These are phyloP conservation scores for Discostella stelligeroides DNA, from an alignment of 108 stramenopile species.

Conservation along the genomic window DNA sequence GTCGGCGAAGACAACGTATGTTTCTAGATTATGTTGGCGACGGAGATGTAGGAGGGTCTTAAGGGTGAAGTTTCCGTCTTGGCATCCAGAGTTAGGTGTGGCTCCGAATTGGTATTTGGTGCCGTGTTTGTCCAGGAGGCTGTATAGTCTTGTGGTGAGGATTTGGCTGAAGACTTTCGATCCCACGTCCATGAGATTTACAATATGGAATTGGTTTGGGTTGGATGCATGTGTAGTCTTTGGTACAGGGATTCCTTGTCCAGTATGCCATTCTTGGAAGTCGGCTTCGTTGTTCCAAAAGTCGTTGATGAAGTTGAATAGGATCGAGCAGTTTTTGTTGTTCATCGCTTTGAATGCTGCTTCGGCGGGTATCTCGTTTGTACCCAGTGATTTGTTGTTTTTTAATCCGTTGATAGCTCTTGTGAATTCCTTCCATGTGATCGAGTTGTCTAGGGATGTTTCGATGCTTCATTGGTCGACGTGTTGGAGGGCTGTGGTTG, in stretches of 20 bases:
- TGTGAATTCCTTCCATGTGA: neutral
- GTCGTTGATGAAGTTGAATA: neutral
- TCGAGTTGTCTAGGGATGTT: neutral
- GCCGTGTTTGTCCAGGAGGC: neutral
- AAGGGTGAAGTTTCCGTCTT: slow-evolving; percentile 8
- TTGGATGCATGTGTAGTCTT: slow-evolving; percentile 1
- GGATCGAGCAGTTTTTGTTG: neutral
- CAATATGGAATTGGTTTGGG: slow-evolving; percentile 15
- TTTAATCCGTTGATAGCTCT: neutral
- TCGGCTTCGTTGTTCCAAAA: slow-evolving; percentile 8
- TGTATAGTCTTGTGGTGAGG: neutral
- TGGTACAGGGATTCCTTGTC: neutral
- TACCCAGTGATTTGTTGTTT: slow-evolving; percentile 17
- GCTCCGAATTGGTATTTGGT: slow-evolving; percentile 19
- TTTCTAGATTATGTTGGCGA: no score
- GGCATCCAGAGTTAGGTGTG: neutral
- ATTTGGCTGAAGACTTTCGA: slow-evolving; percentile 9
- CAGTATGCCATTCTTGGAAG: slow-evolving; percentile 6
- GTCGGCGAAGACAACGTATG: slow-evolving; percentile 21
- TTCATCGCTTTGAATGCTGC: slow-evolving; percentile 15
- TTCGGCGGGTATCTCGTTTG: slow-evolving; percentile 11
- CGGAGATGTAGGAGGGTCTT: slow-evolving; percentile 15
- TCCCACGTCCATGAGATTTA: slow-evolving; percentile 16
- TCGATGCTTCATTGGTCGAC: neutral
- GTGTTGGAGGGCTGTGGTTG: neutral